A percentile compares a stretch with the other conserved stretches of the same genome.
These are phyloP conservation scores for Hibiscus syriacus DNA, from an alignment of 345 rosid species.

Conservation along the genomic window DNA sequence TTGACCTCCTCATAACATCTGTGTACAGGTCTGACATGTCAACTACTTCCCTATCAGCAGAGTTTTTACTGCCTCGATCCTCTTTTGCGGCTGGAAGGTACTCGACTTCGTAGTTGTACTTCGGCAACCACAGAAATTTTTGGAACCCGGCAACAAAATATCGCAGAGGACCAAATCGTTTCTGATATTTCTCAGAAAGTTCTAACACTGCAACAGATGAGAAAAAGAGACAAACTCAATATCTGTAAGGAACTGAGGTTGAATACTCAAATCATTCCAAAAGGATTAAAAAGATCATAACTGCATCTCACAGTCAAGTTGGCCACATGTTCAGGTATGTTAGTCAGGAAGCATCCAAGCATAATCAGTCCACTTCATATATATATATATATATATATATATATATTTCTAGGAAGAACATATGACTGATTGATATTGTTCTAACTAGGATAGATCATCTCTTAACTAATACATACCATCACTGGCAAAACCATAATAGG, in stretches of 20 bases:
- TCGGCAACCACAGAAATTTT: constrained; percentile 91
- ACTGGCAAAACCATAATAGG: constrained; percentile 94
- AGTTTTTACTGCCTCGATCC: constrained; percentile 46
- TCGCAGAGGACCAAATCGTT: constrained; percentile 91
- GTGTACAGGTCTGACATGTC: constrained; percentile 79
- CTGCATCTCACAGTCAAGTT: neutral
- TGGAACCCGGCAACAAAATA: constrained; percentile 94
- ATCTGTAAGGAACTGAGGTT: neutral
- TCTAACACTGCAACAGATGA: constrained; percentile 59
- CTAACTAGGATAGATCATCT: neutral
- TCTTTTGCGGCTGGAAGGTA: constrained; percentile 80
- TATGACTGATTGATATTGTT: neutral
- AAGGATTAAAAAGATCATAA: neutral
- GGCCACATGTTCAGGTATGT: neutral
- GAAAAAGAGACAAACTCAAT: neutral
- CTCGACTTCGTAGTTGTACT: constrained; percentile 86
- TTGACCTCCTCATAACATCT: constrained; percentile 78
- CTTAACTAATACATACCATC: constrained; percentile 58
- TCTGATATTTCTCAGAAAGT: constrained; percentile 89
- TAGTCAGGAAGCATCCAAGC: constrained; percentile 3
- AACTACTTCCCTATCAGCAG: constrained; percentile 42
- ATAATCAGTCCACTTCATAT: neutral
- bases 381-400: neutral
- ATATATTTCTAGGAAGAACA: neutral
- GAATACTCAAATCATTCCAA: neutral